These are phyloP conservation scores for Podospora bellae-mahoneyi DNA, from an alignment of 495 filamentous ascomycete species.

Conservation along the genomic window DNA sequence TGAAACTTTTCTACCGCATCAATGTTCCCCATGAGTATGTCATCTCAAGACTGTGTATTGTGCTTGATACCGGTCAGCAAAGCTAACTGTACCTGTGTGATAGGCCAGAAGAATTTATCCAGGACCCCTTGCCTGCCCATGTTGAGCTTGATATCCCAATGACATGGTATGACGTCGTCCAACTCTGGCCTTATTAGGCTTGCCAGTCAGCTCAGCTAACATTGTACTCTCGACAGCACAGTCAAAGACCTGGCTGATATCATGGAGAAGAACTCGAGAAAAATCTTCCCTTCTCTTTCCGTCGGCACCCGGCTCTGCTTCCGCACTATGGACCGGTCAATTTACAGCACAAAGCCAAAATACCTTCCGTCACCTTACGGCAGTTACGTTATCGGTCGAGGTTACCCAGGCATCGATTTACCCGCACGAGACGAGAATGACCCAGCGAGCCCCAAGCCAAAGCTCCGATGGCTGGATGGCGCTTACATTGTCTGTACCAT, in stretches of 20 bases:
- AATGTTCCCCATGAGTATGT: conserved; percentile 68
- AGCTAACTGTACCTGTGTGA: conserved; percentile 2
- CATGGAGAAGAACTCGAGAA: conserved; percentile 43
- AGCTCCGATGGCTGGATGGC: conserved; percentile 78
- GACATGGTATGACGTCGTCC: background rate
- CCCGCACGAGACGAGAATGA: conserved; percentile 3
- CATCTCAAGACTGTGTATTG: background rate
- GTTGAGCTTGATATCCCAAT: background rate
- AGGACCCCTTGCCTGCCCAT: background rate
- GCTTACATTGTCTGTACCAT: conserved; percentile 84
- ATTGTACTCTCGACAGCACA: conserved; percentile 58
- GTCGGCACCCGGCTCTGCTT: conserved; percentile 82
- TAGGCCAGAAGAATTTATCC: conserved; percentile 63
- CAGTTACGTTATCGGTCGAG: conserved; percentile 64
- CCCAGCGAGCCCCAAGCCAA: conserved; percentile 65
- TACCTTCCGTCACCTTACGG: conserved; percentile 62
- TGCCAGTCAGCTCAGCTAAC: background rate
- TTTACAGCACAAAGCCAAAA: conserved; percentile 52
- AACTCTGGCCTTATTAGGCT: background rate
- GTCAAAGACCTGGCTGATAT: conserved; percentile 72
- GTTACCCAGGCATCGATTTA: conserved; percentile 10
- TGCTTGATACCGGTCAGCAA: conserved; percentile 9
- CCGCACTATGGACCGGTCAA: conserved; percentile 36
- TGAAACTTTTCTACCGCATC: conserved; percentile 82
- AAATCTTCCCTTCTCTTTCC: conserved; percentile 66